These are phyloP conservation scores for Nicotiana obtusifolia DNA, from an alignment of 257 asterid species.

Conservation along the genomic window DNA sequence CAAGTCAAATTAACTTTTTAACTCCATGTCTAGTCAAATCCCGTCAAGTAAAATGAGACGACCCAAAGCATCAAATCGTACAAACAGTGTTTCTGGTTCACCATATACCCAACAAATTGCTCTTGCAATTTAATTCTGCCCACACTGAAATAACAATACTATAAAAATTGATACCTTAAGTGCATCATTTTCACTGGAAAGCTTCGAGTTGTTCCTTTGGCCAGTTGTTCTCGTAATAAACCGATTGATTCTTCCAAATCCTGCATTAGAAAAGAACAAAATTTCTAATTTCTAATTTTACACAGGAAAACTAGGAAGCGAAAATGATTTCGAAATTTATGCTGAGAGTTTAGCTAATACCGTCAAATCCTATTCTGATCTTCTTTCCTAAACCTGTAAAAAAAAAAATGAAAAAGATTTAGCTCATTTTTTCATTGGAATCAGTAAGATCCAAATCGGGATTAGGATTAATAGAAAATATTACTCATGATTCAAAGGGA, in stretches of 20 bases:
- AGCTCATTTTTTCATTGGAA: neutral
- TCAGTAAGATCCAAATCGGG: neutral
- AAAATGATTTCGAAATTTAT: neutral
- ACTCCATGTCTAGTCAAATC: neutral
- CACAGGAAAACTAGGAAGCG: neutral
- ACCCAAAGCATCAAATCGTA: neutral
- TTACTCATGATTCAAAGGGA: conserved; percentile 6
- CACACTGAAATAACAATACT: neutral
- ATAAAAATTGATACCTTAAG: neutral
- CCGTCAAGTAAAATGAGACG: neutral
- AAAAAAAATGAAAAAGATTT: neutral
- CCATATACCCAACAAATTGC: neutral
- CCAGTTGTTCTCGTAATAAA: conserved; percentile 1
- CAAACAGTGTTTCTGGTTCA: neutral
- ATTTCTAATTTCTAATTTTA: neutral
- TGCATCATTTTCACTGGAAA: conserved; percentile 6
- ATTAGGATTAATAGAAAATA: neutral
- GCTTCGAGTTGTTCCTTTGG: neutral
- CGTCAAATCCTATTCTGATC: conserved; percentile 20
- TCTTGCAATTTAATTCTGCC: neutral
- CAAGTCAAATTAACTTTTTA: neutral
- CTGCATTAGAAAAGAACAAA: neutral
- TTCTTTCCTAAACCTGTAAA: conserved; percentile 20
- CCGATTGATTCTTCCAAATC: conserved; percentile 14
- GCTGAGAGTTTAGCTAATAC: neutral